Conservation (phyloP, 148 eudicot species). For the Fagopyrum homotropicum region DNA sequence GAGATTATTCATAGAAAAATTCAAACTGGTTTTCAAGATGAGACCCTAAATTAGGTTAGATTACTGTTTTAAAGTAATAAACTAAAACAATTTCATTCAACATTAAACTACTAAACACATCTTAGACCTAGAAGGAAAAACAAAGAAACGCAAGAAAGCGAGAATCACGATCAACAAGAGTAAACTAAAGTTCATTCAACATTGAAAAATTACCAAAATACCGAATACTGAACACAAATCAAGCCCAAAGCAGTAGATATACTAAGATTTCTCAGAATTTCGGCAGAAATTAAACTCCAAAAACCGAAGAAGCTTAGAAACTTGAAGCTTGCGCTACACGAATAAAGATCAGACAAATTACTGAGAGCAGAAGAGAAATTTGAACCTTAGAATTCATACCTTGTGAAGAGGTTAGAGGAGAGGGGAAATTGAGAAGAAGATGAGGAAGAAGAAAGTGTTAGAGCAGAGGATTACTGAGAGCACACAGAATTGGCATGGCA, state of each 20-base stretch:
- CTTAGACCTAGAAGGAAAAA: background rate
- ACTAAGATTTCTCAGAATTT: background rate
- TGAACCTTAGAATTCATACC: too few species aligned
- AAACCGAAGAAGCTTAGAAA: background rate
- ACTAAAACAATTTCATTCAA: background rate
- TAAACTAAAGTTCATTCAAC: background rate
- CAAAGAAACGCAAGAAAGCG: background rate
- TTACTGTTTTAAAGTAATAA: background rate
- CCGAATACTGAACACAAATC: background rate
- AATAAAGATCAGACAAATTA: background rate
- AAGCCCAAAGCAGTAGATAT: too few species aligned
- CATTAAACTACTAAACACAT: background rate
- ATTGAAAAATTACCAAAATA: background rate
- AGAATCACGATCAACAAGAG: background rate
- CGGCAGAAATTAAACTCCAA: background rate
- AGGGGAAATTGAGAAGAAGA: background rate
- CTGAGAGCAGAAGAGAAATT: too few species aligned
- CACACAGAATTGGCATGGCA: slow-evolving; percentile 3
- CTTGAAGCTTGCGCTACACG: background rate
- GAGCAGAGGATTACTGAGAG: background rate
- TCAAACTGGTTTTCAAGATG: background rate
- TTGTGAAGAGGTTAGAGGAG: background rate
- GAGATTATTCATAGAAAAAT: background rate
- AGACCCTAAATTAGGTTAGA: background rate
- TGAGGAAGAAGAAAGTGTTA: background rate